Base-by-base conservation (phyloP, 306 rosid species). In the Acacia crassicarpa region DNA sequence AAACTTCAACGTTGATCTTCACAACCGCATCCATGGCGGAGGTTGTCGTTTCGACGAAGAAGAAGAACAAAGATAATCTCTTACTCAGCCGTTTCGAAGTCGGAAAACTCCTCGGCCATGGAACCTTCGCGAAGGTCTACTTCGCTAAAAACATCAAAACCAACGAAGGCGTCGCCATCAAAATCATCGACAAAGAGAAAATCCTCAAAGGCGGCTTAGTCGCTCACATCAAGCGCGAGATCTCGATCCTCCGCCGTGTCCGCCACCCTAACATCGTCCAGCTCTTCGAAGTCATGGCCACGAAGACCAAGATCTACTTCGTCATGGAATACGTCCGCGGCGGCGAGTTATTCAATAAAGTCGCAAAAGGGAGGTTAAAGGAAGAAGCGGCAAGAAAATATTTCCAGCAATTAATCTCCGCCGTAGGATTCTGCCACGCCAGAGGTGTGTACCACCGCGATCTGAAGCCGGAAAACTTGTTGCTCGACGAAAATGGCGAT, bases 221-320 rank as follows among this genome's bases (percentile, higher is more conserved):
- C 2, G 82, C 83, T 5, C 91, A 91, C 71, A 89, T 91, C 71
- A 91, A 91, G 69, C 88, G 91, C 10, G 94, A 90, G 84, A 90
- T 90, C 84, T 81, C 90, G 4, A 83, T 85, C 71, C 91, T 91
- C 85, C 91, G 92, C 67, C 91, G 89, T 14, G 91, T 89, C 6
- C 91, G 92, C 10, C 91, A 89, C 81, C 94, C 94, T 0, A 84
- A 91, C 82, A 88, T 91, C 22, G 94, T 91, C 3, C 87, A 86
- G 22, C 87, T 89, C 41, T 89, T 87, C 54, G 94, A 91, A 56
- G 94, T 91, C 3, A 91, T 91, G 94, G 94, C 92, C 7, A 89
- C 90, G 3, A 86, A 86, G 7, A 66, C 85, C 9, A 91, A 91
- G 90, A 89, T 89, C 84, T 91, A 84, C 81, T 87, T 91, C 22